Conservation (phyloP, 2,329 filamentous ascomycete species). For the Rhytidhysteron rufulum region DNA sequence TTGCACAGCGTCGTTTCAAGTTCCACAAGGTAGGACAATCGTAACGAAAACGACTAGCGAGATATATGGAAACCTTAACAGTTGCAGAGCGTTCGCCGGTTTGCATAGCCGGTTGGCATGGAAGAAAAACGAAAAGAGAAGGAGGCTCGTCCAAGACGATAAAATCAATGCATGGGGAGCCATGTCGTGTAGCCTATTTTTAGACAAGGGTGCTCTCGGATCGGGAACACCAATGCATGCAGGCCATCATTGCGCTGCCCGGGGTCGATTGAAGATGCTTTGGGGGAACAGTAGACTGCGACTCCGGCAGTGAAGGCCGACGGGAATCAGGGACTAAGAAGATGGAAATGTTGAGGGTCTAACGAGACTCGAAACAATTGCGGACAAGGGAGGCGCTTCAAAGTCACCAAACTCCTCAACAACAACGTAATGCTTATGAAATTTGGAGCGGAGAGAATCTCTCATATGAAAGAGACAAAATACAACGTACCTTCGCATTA, state of each 20-base stretch:
- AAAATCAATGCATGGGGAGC: constrained; percentile 28
- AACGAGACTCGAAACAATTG: no score
- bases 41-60: constrained; percentile 10
- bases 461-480: no score
- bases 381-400: no score
- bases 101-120: no score
- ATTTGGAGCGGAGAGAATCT: no score
- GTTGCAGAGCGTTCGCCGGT: constrained; percentile 1
- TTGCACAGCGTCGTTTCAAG: constrained; percentile 7
- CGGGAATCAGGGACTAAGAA: no score
- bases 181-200: constrained; percentile 32
- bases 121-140: constrained; percentile 12
- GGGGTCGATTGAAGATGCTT: neutral
- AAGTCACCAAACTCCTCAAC: no score
- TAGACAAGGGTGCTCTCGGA: constrained; percentile 29
- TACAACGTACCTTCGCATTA: constrained; percentile 66
- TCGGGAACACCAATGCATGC: constrained; percentile 37
- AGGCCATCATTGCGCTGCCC: constrained; percentile 22
- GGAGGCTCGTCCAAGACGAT: constrained; percentile 26
- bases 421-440: no score
- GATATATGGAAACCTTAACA: neutral
- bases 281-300: neutral
- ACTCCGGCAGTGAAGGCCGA: no score
- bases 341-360: no score
- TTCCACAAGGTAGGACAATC: constrained; percentile 12